Evolutionary conservation across 106 monocot genomes (phyloP).

Genomic region (Phalaenopsis aphrodite): DNA sequence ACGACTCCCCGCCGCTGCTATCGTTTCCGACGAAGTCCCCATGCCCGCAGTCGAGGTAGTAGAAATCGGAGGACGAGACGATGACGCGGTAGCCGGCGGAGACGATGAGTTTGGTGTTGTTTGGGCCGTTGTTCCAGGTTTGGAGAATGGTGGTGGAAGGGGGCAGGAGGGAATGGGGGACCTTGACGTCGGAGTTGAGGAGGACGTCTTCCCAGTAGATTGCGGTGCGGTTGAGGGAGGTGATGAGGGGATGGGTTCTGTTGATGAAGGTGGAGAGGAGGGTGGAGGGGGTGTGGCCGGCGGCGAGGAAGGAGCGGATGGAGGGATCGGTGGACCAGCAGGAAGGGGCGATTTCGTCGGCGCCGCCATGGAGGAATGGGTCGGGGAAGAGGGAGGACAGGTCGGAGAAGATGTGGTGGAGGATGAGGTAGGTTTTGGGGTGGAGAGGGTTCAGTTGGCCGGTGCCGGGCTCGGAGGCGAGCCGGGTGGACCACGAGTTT

Average conservation of each 20-base stretch:
- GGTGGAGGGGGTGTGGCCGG: slow-evolving; percentile 40
- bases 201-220: slow-evolving; percentile 86
- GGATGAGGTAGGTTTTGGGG: slow-evolving; percentile 64
- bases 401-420: slow-evolving; percentile 52
- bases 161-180: slow-evolving; percentile 34
- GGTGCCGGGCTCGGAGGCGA: slow-evolving; percentile 74
- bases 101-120: slow-evolving; percentile 60
- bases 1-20: slow-evolving; percentile 65
- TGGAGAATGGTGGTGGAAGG: slow-evolving; percentile 62
- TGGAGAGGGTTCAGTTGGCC: slow-evolving; percentile 89
- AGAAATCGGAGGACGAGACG: slow-evolving; percentile 83
- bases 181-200: slow-evolving; percentile 33
- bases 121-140: slow-evolving; percentile 83
- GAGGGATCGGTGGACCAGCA: slow-evolving; percentile 69
- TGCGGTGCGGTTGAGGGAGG: slow-evolving; percentile 51
- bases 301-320: slow-evolving; percentile 34
- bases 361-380: slow-evolving; percentile 64
- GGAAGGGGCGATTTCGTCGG: slow-evolving; percentile 61
- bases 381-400: slow-evolving; percentile 63
- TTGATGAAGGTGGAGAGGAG: slow-evolving; percentile 66
- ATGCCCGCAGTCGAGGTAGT: slow-evolving; percentile 91
- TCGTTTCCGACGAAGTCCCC: slow-evolving; percentile 83
- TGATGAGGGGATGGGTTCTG: slow-evolving; percentile 33
- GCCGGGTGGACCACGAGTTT: slow-evolving; percentile 17
- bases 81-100: slow-evolving; percentile 72